phyloP scores from a whole-genome alignment of 2,329 filamentous ascomycete species.

The Plectosphaerella sp. region DNA sequence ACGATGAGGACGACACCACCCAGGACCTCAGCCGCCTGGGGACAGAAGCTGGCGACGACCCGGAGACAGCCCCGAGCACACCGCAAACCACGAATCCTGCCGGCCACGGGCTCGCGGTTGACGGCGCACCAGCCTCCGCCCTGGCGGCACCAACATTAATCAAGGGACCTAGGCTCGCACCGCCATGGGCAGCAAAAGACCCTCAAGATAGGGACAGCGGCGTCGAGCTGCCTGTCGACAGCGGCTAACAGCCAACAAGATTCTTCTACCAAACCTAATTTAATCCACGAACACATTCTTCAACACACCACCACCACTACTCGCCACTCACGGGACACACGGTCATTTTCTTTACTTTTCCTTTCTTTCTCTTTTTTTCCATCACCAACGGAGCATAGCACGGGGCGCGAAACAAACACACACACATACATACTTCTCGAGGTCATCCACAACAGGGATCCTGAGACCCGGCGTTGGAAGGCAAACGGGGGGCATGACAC shows the following conservation, averaged over 20 bases:
- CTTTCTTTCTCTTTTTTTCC: background rate
- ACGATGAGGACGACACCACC: slow-evolving; percentile 32
- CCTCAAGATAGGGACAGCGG: slow-evolving; percentile 44
- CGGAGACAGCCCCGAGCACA: slow-evolving; percentile 3
- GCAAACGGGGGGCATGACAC: background rate
- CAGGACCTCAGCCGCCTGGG: background rate
- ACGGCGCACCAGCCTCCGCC: background rate
- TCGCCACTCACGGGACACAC: slow-evolving; percentile 13
- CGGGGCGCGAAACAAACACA: background rate
- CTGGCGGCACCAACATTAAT: background rate
- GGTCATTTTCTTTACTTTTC: background rate
- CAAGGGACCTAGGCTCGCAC: slow-evolving; percentile 6
- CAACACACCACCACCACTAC: slow-evolving; percentile 7
- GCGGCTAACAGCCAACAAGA: slow-evolving; percentile 17
- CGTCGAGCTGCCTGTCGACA: slow-evolving; percentile 41
- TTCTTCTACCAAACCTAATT: background rate
- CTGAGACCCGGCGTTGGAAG: background rate
- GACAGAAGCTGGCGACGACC: slow-evolving; percentile 4
- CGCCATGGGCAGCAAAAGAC: slow-evolving; percentile 8
- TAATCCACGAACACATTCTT: background rate
- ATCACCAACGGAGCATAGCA: slow-evolving; percentile 2
- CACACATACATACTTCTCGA: too few relatives aligned
- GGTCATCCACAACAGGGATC: background rate
- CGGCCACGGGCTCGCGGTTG: background rate
- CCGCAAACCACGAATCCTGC: background rate